Base-by-base conservation (phyloP, 225 moss, liverwort and hornwort species). In the Bryum argenteum region DNA sequence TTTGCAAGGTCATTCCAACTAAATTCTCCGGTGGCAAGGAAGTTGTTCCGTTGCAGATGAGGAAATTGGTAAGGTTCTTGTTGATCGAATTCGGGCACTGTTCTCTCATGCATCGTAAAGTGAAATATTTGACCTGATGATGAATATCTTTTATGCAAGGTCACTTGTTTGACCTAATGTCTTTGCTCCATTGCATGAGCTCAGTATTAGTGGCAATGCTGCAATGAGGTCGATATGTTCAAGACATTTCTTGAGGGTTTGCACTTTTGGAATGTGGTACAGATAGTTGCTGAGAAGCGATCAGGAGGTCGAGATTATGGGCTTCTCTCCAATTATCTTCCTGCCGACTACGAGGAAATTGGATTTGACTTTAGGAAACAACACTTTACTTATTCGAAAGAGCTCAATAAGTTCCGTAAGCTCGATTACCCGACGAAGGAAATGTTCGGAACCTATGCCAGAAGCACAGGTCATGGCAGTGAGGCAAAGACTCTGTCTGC, bases 301-400 rank as follows among this genome's bases (percentile, higher is more conserved):
- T 76, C 69, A 68, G 88, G 81, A 11, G 76, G 76, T 64, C 85
- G 83, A 78, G 89, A 91, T 64, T 87, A 85, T 58, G 84, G 80
- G 13, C 79, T 90, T 63, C 37, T 67, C 66, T 72, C 77, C 52
- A 71, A 79, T 19, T 51, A 70, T 39, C 82, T 82, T 41, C 68
- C 82, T 58, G 80, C 72, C n/a, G 70, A 74, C 71, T 74, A 79
- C 26, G 87, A 92, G 69, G 97, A 98, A 77, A 91, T 94, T 60
- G 92, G 91, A 22, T 98, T 98, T 61, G 97, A 94, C 78, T 98
- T 89, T 54, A 86, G 94, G 41, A 98, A 91, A 80, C 97, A 98
- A 58, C 92, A 83, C 24, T 98, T 98, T 72, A 87, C 88, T 54
- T 92, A 67, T 69, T 89, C 89, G 18, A 86, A 92, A 73, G 92